phyloP scores from a whole-genome alignment of 768 basidiomycete genomes.

The Crucibulum laeve region DNA sequence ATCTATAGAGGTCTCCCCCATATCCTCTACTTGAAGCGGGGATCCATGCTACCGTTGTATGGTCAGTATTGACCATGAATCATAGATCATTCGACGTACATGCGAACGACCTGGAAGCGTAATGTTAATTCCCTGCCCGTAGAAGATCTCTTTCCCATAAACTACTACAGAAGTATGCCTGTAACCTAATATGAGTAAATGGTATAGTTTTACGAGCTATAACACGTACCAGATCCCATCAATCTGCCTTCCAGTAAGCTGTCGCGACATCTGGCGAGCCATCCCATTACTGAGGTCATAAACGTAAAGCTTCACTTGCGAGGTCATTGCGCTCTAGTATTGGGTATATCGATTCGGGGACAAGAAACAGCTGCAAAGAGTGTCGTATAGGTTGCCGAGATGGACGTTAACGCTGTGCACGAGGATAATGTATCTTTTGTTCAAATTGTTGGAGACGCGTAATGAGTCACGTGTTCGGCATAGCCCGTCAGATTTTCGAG shows the following conservation, averaged over 20 bases:
- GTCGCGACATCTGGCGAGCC: slow-evolving; percentile 71
- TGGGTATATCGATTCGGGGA: background rate
- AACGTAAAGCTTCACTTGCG: slow-evolving; percentile 75
- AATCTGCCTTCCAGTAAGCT: slow-evolving; percentile 84
- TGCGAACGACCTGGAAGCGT: slow-evolving; percentile 78
- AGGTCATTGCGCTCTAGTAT: slow-evolving; percentile 18
- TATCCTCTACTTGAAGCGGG: slow-evolving; percentile 65
- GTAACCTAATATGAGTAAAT: slow-evolving; percentile 3
- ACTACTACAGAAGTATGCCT: slow-evolving; percentile 95
- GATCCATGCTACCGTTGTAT: slow-evolving; percentile 55
- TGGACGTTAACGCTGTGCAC: background rate
- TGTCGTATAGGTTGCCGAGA: background rate
- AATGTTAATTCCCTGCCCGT: slow-evolving; percentile 79
- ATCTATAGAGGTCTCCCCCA: slow-evolving; percentile 80
- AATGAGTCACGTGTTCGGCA: slow-evolving; percentile 1
- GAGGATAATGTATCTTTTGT: background rate
- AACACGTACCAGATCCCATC: slow-evolving; percentile 83
- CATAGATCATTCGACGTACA: slow-evolving; percentile 39
- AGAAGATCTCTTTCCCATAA: slow-evolving; percentile 83
- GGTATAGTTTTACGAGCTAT: background rate
- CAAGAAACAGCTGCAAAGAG: background rate
- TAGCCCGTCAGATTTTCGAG: too few relatives aligned
- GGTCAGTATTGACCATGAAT: background rate
- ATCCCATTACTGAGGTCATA: slow-evolving; percentile 91
- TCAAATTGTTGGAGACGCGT: background rate